Conservation (phyloP, 495 filamentous ascomycete genomes). For the Mycothermus thermophilus region DNA sequence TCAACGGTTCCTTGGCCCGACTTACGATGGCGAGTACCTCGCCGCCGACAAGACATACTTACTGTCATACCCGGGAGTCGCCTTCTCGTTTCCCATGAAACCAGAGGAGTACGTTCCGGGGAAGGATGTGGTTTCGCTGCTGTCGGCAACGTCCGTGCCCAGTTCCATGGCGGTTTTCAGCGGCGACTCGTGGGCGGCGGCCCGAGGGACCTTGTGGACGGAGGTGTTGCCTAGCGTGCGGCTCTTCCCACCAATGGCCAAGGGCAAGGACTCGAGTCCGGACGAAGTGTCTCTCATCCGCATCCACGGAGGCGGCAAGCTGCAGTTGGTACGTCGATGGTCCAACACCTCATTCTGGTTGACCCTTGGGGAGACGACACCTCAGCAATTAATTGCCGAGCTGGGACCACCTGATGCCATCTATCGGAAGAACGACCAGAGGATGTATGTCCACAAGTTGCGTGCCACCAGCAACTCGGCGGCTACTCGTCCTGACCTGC, state of each 20-base stretch:
- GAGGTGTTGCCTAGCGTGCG: slow-evolving; percentile 53
- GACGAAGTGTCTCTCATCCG: slow-evolving; percentile 74
- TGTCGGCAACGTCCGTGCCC: slow-evolving; percentile 63
- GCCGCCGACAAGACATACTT: slow-evolving; percentile 52
- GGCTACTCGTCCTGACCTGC: slow-evolving; percentile 29
- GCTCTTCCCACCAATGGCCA: slow-evolving; percentile 27
- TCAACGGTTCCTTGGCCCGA: slow-evolving; percentile 76
- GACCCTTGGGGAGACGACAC: slow-evolving; percentile 63
- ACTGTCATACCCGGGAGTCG: slow-evolving; percentile 84
- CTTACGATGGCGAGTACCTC: slow-evolving; percentile 83
- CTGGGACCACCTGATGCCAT: slow-evolving; percentile 92
- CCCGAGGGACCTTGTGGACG: slow-evolving; percentile 60
- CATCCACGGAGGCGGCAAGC: slow-evolving; percentile 56
- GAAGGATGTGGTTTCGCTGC: slow-evolving; percentile 72
- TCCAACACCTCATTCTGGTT: slow-evolving; percentile 47
- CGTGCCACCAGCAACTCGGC: slow-evolving; percentile 33
- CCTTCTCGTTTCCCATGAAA: slow-evolving; percentile 76
- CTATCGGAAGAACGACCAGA: slow-evolving; percentile 81
- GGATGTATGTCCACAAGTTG: slow-evolving; percentile 74
- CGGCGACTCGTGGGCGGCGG: slow-evolving; percentile 79
- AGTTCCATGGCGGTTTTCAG: slow-evolving; percentile 77
- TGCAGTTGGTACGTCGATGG: slow-evolving; percentile 59
- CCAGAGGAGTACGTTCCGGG: slow-evolving; percentile 62
- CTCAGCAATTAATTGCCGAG: slow-evolving; percentile 79
- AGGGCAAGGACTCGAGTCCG: slow-evolving; percentile 49